Percentiles rank a stretch among this genome's conserved stretches.
Evolutionary conservation across 2,329 filamentous ascomycete genomes (phyloP).

Genomic region (Alternaria postmessia): DNA sequence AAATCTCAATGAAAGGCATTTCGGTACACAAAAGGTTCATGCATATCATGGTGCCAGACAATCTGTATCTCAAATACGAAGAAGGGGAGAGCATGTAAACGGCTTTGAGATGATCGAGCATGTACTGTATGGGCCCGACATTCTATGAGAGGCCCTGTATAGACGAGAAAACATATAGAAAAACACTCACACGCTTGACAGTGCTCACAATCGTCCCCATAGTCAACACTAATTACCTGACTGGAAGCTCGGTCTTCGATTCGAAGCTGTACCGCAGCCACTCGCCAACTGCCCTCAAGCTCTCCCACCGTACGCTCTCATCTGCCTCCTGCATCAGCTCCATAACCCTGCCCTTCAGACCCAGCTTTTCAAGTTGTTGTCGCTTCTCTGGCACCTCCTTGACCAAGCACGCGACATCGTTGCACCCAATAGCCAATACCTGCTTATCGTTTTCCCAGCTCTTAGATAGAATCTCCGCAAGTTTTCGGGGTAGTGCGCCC

Average conservation of each 20-base stretch:
- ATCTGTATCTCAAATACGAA: background rate
- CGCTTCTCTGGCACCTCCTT: constrained; percentile 89
- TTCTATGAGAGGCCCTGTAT: constrained; percentile 7
- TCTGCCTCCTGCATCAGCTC: constrained; percentile 90
- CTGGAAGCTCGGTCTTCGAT: constrained; percentile 44
- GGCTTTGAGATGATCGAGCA: constrained; percentile 1
- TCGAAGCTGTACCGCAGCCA: constrained; percentile 73
- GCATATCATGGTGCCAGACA: background rate
- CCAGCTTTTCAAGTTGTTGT: constrained; percentile 79
- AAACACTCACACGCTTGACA: constrained; percentile 10
- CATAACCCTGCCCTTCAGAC: constrained; percentile 88
- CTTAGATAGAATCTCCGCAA: constrained; percentile 86
- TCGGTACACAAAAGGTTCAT: background rate
- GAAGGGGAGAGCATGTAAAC: background rate
- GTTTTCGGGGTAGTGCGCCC: constrained; percentile 77
- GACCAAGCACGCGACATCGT: constrained; percentile 87
- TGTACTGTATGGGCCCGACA: constrained; percentile 9
- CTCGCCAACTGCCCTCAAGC: constrained; percentile 81
- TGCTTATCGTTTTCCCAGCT: constrained; percentile 84
- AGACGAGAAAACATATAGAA: constrained; percentile 3
- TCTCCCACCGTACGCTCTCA: constrained; percentile 92
- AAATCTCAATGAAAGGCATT: background rate
- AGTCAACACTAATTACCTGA: constrained; percentile 30
- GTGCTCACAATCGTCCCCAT: background rate
- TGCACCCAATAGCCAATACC: constrained; percentile 90